Evolutionary conservation across 202 grass and related monocot species (phyloP).

Genomic region (Digitaria exilis): DNA sequence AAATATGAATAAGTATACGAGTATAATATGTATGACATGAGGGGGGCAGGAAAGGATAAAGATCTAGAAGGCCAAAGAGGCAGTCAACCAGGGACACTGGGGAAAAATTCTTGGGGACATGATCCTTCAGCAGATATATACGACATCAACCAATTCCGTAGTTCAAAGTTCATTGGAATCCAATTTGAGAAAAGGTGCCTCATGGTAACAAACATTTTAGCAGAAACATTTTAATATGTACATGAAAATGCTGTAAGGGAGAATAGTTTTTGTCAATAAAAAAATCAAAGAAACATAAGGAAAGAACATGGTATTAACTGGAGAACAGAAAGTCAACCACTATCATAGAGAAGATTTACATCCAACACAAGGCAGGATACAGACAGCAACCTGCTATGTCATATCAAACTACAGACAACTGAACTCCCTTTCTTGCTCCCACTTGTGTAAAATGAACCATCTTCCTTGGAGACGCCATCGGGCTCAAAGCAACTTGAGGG

Average conservation of each 20-base stretch:
- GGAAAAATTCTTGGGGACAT: background rate
- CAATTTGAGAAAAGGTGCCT: background rate
- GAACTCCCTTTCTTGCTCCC: too few species aligned
- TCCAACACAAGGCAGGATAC: constrained; percentile 92
- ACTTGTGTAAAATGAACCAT: too few species aligned
- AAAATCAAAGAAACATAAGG: constrained; percentile 21
- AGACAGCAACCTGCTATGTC: too few species aligned
- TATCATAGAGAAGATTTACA: constrained; percentile 66
- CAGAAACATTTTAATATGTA: constrained; percentile 22
- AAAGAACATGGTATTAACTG: constrained; percentile 6
- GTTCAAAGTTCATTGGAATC: background rate
- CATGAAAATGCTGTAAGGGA: constrained; percentile 12
- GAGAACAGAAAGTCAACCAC: constrained; percentile 12
- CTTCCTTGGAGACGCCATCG: too few species aligned
- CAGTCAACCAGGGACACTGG: background rate
- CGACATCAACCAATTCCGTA: background rate
- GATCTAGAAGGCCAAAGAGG: background rate
- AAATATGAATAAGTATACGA: background rate
- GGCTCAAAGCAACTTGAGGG: too few species aligned
- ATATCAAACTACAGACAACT: too few species aligned
- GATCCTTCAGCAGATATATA: background rate
- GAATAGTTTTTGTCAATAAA: background rate
- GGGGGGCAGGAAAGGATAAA: background rate
- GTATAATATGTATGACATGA: background rate
- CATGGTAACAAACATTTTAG: background rate